phyloP scores from a whole-genome alignment of 441 rosid species.

The Sinapis alba region DNA sequence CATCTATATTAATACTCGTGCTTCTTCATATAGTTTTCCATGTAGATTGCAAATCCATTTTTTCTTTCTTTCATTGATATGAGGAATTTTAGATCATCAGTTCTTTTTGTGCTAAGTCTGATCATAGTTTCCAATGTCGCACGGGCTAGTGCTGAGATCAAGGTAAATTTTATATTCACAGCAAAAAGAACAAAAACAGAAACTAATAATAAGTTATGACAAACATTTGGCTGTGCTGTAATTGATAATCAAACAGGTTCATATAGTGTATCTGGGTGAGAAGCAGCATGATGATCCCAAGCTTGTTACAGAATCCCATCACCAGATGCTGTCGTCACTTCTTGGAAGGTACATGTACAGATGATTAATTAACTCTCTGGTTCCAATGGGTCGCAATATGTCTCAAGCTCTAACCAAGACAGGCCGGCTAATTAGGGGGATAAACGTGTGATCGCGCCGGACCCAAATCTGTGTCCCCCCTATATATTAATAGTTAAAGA shows the following conservation, averaged over 20 bases:
- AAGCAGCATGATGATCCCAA: conserved; percentile 19
- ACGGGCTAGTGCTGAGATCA: not conserved
- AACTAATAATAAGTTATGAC: not conserved
- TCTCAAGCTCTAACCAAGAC: not conserved
- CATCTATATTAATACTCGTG: not conserved
- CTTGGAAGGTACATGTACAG: not conserved
- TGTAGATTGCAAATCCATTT: not conserved
- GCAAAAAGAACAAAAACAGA: not conserved
- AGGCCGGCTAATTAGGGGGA: too few species aligned
- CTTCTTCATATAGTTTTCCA: not conserved
- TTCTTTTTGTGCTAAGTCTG: not conserved
- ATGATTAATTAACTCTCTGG: not conserved
- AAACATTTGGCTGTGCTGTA: not conserved
- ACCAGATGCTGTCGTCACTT: not conserved
- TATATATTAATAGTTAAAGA: too few species aligned
- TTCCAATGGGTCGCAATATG: not conserved
- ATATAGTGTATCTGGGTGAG: conserved; percentile 32
- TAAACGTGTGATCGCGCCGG: too few species aligned
- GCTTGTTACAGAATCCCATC: not conserved
- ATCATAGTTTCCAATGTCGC: not conserved
- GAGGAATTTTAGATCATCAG: not conserved
- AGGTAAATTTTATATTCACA: not conserved
- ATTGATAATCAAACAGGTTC: conserved; percentile 14
- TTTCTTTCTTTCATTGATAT: not conserved
- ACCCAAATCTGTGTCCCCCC: too few species aligned